These are phyloP conservation scores for Annulohypoxylon bovei DNA, from an alignment of 495 filamentous ascomycete genomes.

Conservation along the genomic window DNA sequence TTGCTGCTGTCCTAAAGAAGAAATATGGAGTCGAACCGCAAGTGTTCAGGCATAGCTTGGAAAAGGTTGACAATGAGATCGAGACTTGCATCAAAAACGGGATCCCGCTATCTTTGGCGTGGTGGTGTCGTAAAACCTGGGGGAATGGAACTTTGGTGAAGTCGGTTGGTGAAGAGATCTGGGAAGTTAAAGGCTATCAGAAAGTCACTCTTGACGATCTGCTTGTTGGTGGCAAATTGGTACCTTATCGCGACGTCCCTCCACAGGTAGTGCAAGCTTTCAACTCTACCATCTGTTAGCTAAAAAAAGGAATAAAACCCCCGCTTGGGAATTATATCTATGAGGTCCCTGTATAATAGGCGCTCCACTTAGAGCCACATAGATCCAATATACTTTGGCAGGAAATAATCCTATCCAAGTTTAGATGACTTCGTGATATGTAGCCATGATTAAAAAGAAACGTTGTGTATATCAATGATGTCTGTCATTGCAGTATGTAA, in stretches of 20 bases:
- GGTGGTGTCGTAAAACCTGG: constrained; percentile 40
- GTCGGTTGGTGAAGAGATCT: constrained; percentile 31
- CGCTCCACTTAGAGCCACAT: not conserved
- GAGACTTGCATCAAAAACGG: constrained; percentile 18
- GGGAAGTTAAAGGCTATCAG: constrained; percentile 40
- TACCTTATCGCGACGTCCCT: constrained; percentile 32
- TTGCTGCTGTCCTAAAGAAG: constrained; percentile 29
- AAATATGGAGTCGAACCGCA: constrained; percentile 36
- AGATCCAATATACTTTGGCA: too few species aligned
- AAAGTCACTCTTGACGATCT: constrained; percentile 35
- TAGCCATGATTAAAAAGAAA: too few species aligned
- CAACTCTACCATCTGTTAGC: constrained; percentile 26
- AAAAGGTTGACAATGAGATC: constrained; percentile 33
- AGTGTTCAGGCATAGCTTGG: constrained; percentile 33
- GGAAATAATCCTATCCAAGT: not conserved
- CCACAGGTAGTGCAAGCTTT: constrained; percentile 24
- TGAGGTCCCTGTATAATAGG: not conserved
- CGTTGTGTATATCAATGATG: too few species aligned
- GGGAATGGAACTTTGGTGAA: constrained; percentile 23
- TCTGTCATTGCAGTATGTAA: too few species aligned
- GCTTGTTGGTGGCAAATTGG: constrained; percentile 31
- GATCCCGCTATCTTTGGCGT: constrained; percentile 19
- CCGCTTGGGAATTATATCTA: not conserved
- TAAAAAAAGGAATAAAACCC: not conserved
- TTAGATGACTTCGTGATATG: not conserved